Evolutionary conservation across 2,329 filamentous ascomycete species (phyloP), one percentile per base, ranked within the genome.

Genomic region (Ceratocystiopsis brevicomis): DNA sequence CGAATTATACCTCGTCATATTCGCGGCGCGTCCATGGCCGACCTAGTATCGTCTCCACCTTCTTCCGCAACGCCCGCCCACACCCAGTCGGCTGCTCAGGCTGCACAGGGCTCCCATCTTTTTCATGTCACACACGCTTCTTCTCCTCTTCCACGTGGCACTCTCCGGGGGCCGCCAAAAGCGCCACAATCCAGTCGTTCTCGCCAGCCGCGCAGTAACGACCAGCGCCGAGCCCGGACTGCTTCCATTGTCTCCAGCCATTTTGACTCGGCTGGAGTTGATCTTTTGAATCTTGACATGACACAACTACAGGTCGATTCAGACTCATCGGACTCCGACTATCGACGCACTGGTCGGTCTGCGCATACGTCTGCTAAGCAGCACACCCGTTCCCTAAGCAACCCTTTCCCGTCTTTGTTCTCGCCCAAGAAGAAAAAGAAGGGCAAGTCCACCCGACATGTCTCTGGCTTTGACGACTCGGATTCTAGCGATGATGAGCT

Each of bases 381-480:
- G 41, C 74, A 78, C 58, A 61, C 63, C 25, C 75, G 81, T 44
- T 87, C 83, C 44, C 73, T 81, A 63, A 90, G 83, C 66, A 78
- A 88, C 53, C 82, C 83, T 12, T 81, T 88, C 50, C 78, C 81
- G 9, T 77, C 75, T 16, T 60, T 86, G 32, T 83, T 87, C 54
- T 67, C 71, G 32, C 61, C 62, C 48, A 68, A 63, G 48, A 76
- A 74, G 54, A 76, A 72, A 59, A 69, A 67, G 52, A 58, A 64
- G 32, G 56, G 53, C 57, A 57, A 44, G 53, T 46, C 48, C 56
- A 43, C 52, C 46, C 25, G 25, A 11, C 25, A 30, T 30, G 8
- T 11, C 25, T 30, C 25, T 11, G 41, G 45, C 21, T 50, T 52
- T 44, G 52, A 55, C 40, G 59, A 62, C 39, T 52, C 57, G 33